Conservation (phyloP, 345 rosid genomes). For the Pugionium cornutum region DNA sequence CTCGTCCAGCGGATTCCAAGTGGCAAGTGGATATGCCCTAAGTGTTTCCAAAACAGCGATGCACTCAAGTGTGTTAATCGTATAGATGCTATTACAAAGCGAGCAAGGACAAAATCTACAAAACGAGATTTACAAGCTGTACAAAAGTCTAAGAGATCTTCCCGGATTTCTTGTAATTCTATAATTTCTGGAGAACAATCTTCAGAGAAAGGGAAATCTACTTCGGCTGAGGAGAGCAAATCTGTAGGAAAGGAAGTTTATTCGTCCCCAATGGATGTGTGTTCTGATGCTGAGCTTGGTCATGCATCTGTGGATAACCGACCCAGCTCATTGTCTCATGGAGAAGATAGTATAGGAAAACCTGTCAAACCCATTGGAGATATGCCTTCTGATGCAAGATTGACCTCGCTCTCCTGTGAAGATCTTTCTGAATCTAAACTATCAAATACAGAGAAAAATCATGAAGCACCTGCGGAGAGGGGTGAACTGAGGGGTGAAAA, state of each 20-base stretch:
- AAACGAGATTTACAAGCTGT: slow-evolving; percentile 57
- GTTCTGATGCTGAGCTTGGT: slow-evolving; percentile 46
- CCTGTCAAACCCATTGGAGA: slow-evolving; percentile 44
- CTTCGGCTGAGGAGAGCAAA: slow-evolving; percentile 47
- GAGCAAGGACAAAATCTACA: slow-evolving; percentile 75
- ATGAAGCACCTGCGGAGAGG: slow-evolving; percentile 49
- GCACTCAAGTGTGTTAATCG: slow-evolving; percentile 63
- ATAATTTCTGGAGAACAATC: slow-evolving; percentile 61
- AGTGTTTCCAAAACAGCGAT: slow-evolving; percentile 64
- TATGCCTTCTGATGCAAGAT: slow-evolving; percentile 42
- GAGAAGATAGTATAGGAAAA: slow-evolving; percentile 46
- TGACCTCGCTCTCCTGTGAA: slow-evolving; percentile 42
- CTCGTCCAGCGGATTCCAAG: slow-evolving; percentile 77
- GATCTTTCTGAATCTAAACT: slow-evolving; percentile 45
- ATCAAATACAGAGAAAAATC: slow-evolving; percentile 41
- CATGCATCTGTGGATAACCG: slow-evolving; percentile 42
- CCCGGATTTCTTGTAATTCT: slow-evolving; percentile 70
- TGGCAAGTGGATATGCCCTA: slow-evolving; percentile 98
- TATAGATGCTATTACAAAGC: slow-evolving; percentile 72
- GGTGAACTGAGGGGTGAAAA: slow-evolving; percentile 31
- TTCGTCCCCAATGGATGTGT: slow-evolving; percentile 50
- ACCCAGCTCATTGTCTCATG: slow-evolving; percentile 43
- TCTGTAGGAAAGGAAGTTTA: slow-evolving; percentile 55
- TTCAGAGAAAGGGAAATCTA: slow-evolving; percentile 68
- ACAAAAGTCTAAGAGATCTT: slow-evolving; percentile 58